A percentile compares a stretch with the other conserved stretches of the same genome.
Conservation (phyloP, 2,329 filamentous ascomycete species). For the Fusarium bactridioides region DNA sequence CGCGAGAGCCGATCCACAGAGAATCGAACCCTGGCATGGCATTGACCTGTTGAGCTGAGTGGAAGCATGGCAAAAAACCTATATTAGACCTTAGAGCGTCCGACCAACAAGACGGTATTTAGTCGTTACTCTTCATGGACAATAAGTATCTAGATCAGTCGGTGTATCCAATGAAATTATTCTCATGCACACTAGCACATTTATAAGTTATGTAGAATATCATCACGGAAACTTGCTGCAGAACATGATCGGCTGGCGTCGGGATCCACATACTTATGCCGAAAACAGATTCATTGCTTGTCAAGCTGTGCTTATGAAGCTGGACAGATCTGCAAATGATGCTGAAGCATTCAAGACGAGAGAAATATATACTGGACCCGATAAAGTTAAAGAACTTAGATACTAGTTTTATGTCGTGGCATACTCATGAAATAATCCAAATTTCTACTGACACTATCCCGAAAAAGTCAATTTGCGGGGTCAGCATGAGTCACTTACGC, state of each 20-base stretch:
- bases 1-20: fast-evolving
- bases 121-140: fast-evolving
- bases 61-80: fast-evolving
- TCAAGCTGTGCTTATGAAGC: neutral
- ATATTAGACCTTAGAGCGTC: fast-evolving
- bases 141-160: no score
- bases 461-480: neutral
- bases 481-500: neutral
- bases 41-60: fast-evolving
- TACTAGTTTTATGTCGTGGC: fast-evolving
- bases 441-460: neutral
- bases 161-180: fast-evolving
- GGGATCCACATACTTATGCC: neutral
- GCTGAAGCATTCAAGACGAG: fast-evolving
- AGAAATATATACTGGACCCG: no score
- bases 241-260: neutral
- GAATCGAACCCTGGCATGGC: fast-evolving
- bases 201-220: fast-evolving
- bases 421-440: fast-evolving
- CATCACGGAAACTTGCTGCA: neutral
- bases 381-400: no score
- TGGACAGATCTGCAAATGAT: neutral
- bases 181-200: fast-evolving
- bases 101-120: fast-evolving
- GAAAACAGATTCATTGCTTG: neutral